phyloP scores from a whole-genome alignment of 225 moss, liverwort and hornwort genomes.

The Straminergon stramineum region DNA sequence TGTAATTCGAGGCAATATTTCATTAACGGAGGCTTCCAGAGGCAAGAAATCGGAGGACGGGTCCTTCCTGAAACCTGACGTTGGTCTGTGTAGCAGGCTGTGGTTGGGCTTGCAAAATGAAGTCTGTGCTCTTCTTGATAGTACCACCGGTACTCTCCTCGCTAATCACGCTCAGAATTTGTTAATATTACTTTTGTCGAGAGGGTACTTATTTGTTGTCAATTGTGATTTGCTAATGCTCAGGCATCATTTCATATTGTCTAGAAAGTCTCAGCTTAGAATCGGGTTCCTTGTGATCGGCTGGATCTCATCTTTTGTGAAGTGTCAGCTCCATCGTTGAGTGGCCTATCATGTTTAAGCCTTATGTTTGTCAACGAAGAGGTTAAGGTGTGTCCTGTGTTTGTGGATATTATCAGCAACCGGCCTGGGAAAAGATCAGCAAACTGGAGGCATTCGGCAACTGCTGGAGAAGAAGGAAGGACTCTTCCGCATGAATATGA shows the following conservation, averaged over 20 bases:
- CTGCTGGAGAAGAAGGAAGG: conserved; percentile 98
- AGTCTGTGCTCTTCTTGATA: conserved; percentile 92
- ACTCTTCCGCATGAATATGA: conserved; percentile 98
- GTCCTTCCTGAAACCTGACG: conserved; percentile 38
- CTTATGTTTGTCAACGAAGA: background rate
- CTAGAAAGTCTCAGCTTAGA: background rate
- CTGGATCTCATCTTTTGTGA: background rate
- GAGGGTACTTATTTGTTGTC: background rate
- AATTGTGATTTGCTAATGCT: background rate
- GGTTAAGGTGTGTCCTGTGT: background rate
- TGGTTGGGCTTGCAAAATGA: conserved; percentile 89
- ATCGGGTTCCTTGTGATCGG: background rate
- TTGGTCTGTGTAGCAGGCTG: conserved; percentile 45
- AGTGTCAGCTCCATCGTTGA: background rate
- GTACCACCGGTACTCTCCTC: conserved; percentile 62
- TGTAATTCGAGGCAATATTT: conserved; percentile 74
- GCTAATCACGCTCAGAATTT: background rate
- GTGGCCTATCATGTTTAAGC: background rate
- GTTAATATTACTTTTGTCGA: background rate
- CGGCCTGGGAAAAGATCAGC: conserved; percentile 55
- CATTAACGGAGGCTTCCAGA: conserved; percentile 74
- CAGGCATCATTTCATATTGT: background rate
- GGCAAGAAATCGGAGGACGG: conserved; percentile 62
- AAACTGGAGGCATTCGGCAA: conserved; percentile 73
- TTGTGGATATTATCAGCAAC: conserved; percentile 32